Evolutionary conservation across 768 basidiomycete species (phyloP), one percentile per base, ranked within the genome.

Genomic region (Tubosaeta brunneosetosa): DNA sequence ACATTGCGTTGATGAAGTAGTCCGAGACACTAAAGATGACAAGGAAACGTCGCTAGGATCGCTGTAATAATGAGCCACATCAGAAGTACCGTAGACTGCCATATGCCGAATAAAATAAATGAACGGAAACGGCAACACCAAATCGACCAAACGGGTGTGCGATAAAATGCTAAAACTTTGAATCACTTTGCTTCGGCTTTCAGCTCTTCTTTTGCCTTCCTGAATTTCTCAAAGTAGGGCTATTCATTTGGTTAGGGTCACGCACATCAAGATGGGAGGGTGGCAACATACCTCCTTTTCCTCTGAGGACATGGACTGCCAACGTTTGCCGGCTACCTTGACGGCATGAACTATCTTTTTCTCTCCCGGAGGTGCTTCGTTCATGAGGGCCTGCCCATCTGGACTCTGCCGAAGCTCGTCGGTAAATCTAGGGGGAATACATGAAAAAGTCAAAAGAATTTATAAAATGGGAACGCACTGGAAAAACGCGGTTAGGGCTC

Each of bases 241-340:
- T 64, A 16, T 22, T 16, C 5, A 9, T 16, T 11, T 19, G 4
- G 31, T 66, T n/a, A 56, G 51, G 2, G 32, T n/a, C 14, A 25
- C 4, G 26, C 9, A 12, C 10, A 5, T n/a, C 6, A 33, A 0
- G 47, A 7, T 14, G 36, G 12, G 6, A 27, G 37, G 27, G 49
- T 2, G 11, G 16, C 2, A 25, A 52, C 64, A 31, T 34, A 71
- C 73, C 8, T 60, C 57, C 54, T 69, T 72, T 50, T 72, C 70
- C n/a, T 59, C 61, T 2, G 42, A 12, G 7, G 68, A 60, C 67
- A 74, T 57, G 26, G 58, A 56, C 14, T 53, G 61, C 73, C 73
- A 74, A 13, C 57, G 61, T 5, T 36, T 49, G 14, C 34, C 72
- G 19, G 63, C 65, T 13, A 53, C 56, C 31, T 55, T 12, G 3